Base-by-base conservation (phyloP, 2,329 filamentous ascomycete species). In the Pyrenophora seminiperda region DNA sequence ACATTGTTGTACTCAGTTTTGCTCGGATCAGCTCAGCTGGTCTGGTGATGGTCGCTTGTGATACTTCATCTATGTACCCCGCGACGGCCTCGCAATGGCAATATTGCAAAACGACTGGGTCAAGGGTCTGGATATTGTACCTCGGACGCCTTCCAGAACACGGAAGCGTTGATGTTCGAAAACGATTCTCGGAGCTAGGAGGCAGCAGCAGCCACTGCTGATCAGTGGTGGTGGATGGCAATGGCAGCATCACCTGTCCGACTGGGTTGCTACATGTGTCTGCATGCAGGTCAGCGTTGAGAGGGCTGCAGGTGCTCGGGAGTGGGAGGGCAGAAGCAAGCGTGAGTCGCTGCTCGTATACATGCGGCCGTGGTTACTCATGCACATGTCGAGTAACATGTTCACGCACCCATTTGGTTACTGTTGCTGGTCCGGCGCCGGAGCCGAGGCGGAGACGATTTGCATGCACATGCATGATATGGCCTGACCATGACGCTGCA, bases 21-120 rank as follows among this genome's bases (percentile, higher is more conserved):
- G 37, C 40, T 39, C 15, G 39, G n/a, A n/a, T n/a, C n/a, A 37
- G 31, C 20, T 47, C 56, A 50, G 58, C 53, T 66, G 61, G 64
- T 56, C 49, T 46, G 48, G 48, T 65, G 50, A 55, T 48, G 24
- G 37, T 20, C 42, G 45, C 31, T 53, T 59, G 65, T 65, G 54
- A 51, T 63, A 68, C 57, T 56, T 65, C 60, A 69, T 71, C 60
- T 65, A 71, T 61, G 66, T 67, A 65, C 65, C 67, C 65, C 66
- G 65, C 68, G 62, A 56, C 45, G 34, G 61, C 54, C 54, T 62
- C 58, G 57, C 58, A 50, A 31, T 55, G 56, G 61, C 59, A 68
- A 63, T 68, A 56, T 56, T 24, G 45, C 38, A 48, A 47, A 44
- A 49, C 55, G 34, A 59, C 52, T 61, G 62, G 56, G 54, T 53